phyloP scores from a whole-genome alignment of 352 stramenopile genomes.

The Globisporangium splendens region DNA sequence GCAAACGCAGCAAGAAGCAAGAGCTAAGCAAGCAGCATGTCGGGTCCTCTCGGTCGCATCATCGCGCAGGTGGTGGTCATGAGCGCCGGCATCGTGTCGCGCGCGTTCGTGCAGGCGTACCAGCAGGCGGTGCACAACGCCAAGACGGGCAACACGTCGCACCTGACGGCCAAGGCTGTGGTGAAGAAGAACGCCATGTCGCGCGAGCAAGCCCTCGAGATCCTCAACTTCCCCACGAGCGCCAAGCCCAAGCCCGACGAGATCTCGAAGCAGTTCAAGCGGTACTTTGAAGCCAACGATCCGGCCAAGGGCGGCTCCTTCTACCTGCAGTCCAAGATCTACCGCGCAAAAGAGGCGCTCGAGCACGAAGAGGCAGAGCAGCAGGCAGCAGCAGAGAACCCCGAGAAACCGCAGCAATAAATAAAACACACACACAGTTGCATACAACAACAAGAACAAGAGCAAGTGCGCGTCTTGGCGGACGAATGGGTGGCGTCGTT shows the following conservation, averaged over 20 bases:
- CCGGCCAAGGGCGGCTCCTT: conserved; percentile 89
- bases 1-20: conserved; percentile 11
- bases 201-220: conserved; percentile 69
- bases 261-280: conserved; percentile 82
- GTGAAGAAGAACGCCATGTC: conserved; percentile 79
- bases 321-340: conserved; percentile 93
- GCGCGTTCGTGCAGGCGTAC: conserved; percentile 87
- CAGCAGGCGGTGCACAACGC: conserved; percentile 87
- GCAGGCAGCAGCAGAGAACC: conserved; percentile 7
- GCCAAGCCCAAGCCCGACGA: conserved; percentile 48
- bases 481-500: conserved; percentile 18
- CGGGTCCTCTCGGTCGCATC: conserved; percentile 74
- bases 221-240: conserved; percentile 76
- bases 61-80: conserved; percentile 85
- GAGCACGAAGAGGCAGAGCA: conserved; percentile 23
- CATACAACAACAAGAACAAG: conserved; percentile 19
- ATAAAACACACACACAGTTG: not conserved
- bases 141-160: conserved; percentile 65
- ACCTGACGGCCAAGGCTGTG: conserved; percentile 56
- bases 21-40: conserved; percentile 43
- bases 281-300: conserved; percentile 88
- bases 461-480: conserved; percentile 17
- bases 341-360: conserved; percentile 86
- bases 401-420: not conserved
- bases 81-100: conserved; percentile 75